Evolutionary conservation across 2,329 filamentous ascomycete genomes (phyloP), one percentile per base, ranked within the genome.

Genomic region (Emergomyces africanus): DNA sequence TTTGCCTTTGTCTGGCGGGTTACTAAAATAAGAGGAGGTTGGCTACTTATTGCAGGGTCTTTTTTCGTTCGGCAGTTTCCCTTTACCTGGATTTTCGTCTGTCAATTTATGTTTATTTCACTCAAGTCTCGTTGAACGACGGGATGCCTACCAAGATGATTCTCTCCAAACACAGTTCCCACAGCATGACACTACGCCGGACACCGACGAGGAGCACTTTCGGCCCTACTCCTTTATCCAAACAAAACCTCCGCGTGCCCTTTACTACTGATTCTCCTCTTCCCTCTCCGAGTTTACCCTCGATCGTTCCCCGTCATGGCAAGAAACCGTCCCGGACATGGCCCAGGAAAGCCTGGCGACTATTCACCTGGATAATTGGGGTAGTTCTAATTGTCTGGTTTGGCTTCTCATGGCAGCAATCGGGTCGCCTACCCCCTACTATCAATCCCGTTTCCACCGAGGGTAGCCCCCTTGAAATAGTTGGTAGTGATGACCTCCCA

Each of bases 271-370:
- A 83, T 70, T 84, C 82, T 30, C 88, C 86, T 30, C 85, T 86
- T 3, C 81, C 81, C 39, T 92, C 85, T 1, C 87, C 86, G 1
- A 82, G 83, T 63, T 80, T 90, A 55, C 88, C 86, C 14, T 84
- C 83, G 15, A 78, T 88, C 57, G 76, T 87, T 41, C 84, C 84
- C 15, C 80, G 84, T 62, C 82, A 83, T 67, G 81, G 84, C 67
- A 84, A 86, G 72, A 81, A 83, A 54, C 77, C 78, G 12, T 41
- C 77, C 49, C 75, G 81, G n/a, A 74, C 81, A 54, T 80, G 80
- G 42, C 82, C 81, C 4, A 82, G 81, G 60, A 78, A 81, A 59
- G 74, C 85, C 18, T 70, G 86, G 61, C 79, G 84, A 55, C 68
- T 80, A 8, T 66, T 84, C 14, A 70, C 83, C 14, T 84, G 83